Evolutionary conservation across 2,329 filamentous ascomycete species (phyloP).

Genomic region (Colletotrichum paranaense): DNA sequence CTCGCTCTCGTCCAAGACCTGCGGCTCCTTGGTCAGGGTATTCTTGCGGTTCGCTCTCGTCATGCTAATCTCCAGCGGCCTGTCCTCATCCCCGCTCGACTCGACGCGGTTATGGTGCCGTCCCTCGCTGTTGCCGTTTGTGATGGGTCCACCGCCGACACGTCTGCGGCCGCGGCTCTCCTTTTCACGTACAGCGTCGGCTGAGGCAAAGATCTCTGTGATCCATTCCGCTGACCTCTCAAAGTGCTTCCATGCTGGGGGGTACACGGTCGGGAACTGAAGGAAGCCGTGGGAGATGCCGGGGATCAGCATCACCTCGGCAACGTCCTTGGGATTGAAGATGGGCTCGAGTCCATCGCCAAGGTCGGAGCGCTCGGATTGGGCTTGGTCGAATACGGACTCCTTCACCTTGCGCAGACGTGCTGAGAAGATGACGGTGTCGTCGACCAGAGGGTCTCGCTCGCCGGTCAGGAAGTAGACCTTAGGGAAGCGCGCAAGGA

Average conservation of each 20-base stretch:
- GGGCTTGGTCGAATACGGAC: constrained; percentile 50
- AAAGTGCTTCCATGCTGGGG: constrained; percentile 90
- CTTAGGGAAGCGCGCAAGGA: constrained; percentile 90
- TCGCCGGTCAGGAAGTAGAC: constrained; percentile 95
- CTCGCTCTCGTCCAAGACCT: constrained; percentile 36
- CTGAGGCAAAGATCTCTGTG: constrained; percentile 75
- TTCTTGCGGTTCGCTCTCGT: constrained; percentile 49
- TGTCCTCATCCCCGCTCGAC: constrained; percentile 82
- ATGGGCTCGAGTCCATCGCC: constrained; percentile 52
- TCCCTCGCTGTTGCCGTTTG: constrained; percentile 36
- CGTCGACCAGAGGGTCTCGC: constrained; percentile 93
- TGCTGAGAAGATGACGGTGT: constrained; percentile 96
- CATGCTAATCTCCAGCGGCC: constrained; percentile 84
- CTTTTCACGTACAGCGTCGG: constrained; percentile 50
- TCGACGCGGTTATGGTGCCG: constrained; percentile 57
- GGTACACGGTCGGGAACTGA: constrained; percentile 89
- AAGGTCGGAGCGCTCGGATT: constrained; percentile 50
- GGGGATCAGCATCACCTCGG: constrained; percentile 86
- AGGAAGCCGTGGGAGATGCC: constrained; percentile 94
- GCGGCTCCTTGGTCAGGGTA: constrained; percentile 36
- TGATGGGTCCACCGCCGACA: background rate
- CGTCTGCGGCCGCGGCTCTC: constrained; percentile 25
- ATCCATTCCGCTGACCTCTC: constrained; percentile 85
- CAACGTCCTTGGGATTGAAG: constrained; percentile 79
- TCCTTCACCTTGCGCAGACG: constrained; percentile 84